phyloP scores from a whole-genome alignment of 2,329 filamentous ascomycete species.

The Xylariaceae sp. region DNA sequence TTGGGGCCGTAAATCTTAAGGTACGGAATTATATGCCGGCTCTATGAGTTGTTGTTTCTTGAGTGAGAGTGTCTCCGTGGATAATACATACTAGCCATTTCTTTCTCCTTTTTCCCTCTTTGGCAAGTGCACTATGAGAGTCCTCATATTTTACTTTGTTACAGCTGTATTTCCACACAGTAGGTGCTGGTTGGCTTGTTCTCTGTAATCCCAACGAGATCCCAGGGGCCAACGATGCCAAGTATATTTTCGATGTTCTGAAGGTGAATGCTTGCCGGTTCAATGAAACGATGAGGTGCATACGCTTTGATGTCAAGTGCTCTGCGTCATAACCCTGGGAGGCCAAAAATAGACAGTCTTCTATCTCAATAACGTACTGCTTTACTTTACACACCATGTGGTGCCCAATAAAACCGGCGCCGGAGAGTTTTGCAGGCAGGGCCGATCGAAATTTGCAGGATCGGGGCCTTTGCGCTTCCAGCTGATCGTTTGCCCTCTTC shows the following conservation, averaged over 20 bases:
- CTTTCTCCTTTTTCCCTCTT: no score
- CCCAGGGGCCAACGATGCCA: slow-evolving; percentile 3
- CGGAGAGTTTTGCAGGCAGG: slow-evolving; percentile 9
- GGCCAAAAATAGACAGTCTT: slow-evolving; percentile 20
- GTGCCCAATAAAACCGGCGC: no score
- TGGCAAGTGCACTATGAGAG: no score
- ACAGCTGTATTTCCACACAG: background rate
- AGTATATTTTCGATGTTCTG: slow-evolving; percentile 11
- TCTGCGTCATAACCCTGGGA: slow-evolving; percentile 11
- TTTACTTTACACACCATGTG: no score
- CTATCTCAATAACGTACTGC: no score
- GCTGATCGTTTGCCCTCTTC: no score
- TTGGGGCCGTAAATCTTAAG: slow-evolving; percentile 21
- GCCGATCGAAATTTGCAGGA: slow-evolving; percentile 13
- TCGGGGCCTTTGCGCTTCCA: no score
- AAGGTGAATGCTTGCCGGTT: slow-evolving; percentile 5
- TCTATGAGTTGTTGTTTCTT: slow-evolving; percentile 25
- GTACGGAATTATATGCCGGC: slow-evolving; percentile 29
- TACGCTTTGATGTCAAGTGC: slow-evolving; percentile 10
- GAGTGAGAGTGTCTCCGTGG: slow-evolving; percentile 21
- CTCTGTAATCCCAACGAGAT: background rate
- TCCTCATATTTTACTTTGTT: background rate
- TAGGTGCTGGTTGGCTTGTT: slow-evolving; percentile 1
- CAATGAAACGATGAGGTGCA: slow-evolving; percentile 7
- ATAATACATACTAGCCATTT: no score